These are phyloP conservation scores for Hygrophila difformis DNA, from an alignment of 257 asterid genomes.

Conservation along the genomic window DNA sequence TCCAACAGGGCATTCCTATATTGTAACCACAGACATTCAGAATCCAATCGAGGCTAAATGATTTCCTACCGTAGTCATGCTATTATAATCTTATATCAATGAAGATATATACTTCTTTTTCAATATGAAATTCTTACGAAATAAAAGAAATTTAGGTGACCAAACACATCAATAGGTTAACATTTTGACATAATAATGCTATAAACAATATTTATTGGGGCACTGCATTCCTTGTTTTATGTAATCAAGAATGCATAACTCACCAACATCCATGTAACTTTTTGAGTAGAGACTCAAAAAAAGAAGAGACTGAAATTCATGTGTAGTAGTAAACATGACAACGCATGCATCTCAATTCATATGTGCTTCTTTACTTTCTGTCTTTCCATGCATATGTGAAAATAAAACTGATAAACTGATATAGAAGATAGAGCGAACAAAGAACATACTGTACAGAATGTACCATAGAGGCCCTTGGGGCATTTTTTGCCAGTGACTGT, in stretches of 20 bases:
- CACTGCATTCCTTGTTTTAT: too few species aligned
- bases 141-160: slow-evolving; percentile 5
- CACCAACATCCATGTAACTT: slow-evolving; percentile 7
- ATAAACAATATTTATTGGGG: too few species aligned
- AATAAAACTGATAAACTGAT: neutral
- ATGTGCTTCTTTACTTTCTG: too few species aligned
- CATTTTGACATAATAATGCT: too few species aligned
- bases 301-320: too few species aligned
- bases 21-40: slow-evolving; percentile 13
- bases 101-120: too few species aligned
- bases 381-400: too few species aligned
- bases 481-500: slow-evolving; percentile 85
- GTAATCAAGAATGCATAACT: slow-evolving; percentile 2
- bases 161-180: neutral
- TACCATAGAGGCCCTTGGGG: slow-evolving; percentile 89
- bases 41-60: slow-evolving; percentile 1
- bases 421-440: slow-evolving; percentile 20
- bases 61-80: slow-evolving; percentile 11
- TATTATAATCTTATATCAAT: too few species aligned
- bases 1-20: slow-evolving; percentile 87
- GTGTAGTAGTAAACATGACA: too few species aligned
- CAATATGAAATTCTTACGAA: too few species aligned
- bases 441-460: slow-evolving; percentile 79
- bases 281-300: slow-evolving; percentile 12
- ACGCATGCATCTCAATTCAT: too few species aligned